Conservation (phyloP, 768 basidiomycete genomes). For the Kwoniella europaea region DNA sequence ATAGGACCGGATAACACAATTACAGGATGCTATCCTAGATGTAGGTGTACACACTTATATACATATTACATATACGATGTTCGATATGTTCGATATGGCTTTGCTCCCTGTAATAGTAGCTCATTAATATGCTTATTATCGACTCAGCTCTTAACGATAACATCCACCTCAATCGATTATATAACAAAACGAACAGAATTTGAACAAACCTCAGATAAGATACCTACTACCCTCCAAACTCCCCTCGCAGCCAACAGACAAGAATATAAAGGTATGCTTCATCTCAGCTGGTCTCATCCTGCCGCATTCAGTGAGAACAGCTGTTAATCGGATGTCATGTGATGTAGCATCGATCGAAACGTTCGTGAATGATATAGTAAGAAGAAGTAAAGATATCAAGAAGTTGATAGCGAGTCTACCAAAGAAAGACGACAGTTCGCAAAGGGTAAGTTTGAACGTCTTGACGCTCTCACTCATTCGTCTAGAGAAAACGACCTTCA, state of each 20-base stretch:
- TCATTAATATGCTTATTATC: not conserved
- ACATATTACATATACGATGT: not conserved
- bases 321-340: not conserved
- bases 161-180: constrained; percentile 52
- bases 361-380: constrained; percentile 47
- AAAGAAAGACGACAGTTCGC: constrained; percentile 39
- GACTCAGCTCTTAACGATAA: constrained; percentile 46
- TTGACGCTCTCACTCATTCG: not conserved
- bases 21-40: constrained; percentile 56
- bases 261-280: constrained; percentile 31
- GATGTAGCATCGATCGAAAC: constrained; percentile 41
- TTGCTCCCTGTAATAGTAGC: not conserved
- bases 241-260: constrained; percentile 28
- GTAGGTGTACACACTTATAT: constrained; percentile 23
- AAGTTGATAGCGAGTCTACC: constrained; percentile 44
- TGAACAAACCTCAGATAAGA: constrained; percentile 39
- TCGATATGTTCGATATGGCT: not conserved
- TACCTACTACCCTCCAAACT: constrained; percentile 40
- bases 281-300: no score
- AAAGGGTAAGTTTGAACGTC: constrained; percentile 31
- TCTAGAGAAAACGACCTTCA: not conserved
- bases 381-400: constrained; percentile 49
- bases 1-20: constrained; percentile 55
- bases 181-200: constrained; percentile 50
- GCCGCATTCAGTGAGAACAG: not conserved